phyloP scores from a whole-genome alignment of 495 filamentous ascomycete genomes.

The Podospora comata region DNA sequence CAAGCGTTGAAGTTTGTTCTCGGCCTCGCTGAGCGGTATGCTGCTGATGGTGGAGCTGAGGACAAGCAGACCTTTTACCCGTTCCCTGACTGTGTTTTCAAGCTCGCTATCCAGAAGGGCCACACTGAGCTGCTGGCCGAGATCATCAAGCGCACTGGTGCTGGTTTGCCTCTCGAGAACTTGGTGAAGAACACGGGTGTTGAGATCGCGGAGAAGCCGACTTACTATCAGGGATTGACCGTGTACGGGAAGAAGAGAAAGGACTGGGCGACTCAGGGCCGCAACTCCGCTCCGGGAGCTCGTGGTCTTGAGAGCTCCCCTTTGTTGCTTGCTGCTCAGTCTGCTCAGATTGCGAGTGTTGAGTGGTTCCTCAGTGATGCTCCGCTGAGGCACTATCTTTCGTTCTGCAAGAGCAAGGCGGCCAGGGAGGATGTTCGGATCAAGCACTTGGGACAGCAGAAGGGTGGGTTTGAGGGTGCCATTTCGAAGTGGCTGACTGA shows the following conservation, averaged over 20 bases:
- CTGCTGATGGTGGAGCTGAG: slow-evolving; percentile 27
- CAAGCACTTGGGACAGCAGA: slow-evolving; percentile 50
- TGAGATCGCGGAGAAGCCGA: slow-evolving; percentile 56
- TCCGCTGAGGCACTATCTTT: slow-evolving; percentile 57
- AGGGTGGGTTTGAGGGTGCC: slow-evolving; percentile 57
- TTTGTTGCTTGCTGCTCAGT: slow-evolving; percentile 54
- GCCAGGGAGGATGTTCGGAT: slow-evolving; percentile 53
- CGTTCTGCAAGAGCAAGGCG: slow-evolving; percentile 57
- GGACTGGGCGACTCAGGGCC: slow-evolving; percentile 57
- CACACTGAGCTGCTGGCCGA: slow-evolving; percentile 40
- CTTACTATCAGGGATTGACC: slow-evolving; percentile 67
- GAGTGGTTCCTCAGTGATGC: slow-evolving; percentile 70
- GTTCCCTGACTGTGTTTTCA: slow-evolving; percentile 35
- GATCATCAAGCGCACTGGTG: slow-evolving; percentile 51
- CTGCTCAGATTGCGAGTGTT: slow-evolving; percentile 56
- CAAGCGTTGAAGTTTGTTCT: slow-evolving; percentile 39
- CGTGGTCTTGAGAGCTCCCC: slow-evolving; percentile 45
- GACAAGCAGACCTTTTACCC: slow-evolving; percentile 29
- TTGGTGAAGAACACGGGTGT: slow-evolving; percentile 58
- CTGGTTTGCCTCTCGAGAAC: slow-evolving; percentile 61
- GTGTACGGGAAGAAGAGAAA: slow-evolving; percentile 66
- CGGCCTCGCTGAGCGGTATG: slow-evolving; percentile 32
- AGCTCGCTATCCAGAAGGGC: slow-evolving; percentile 30
- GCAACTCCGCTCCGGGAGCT: slow-evolving; percentile 32
- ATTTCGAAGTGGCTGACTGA: slow-evolving; percentile 58